Percentiles rank a stretch among this genome's conserved stretches.
phyloP scores from a whole-genome alignment of 805 yeast species.

The Grigorovia yakushimaensis region DNA sequence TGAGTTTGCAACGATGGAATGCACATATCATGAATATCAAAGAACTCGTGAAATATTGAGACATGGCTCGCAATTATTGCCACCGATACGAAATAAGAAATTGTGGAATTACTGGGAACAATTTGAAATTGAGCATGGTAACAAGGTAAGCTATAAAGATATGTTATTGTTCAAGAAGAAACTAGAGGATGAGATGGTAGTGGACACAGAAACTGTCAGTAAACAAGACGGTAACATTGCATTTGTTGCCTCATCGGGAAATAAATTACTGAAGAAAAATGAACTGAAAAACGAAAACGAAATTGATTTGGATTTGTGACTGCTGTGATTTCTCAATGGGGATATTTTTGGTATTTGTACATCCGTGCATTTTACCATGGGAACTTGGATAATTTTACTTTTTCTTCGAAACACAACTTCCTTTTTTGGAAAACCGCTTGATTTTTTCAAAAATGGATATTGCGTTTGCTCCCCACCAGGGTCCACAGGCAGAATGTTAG shows the following conservation, averaged over 20 bases:
- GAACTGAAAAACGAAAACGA: constrained; percentile 5
- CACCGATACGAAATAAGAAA: constrained; percentile 25
- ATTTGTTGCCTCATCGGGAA: constrained; percentile 38
- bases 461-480: too few relatives aligned
- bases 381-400: not conserved
- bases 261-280: not conserved
- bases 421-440: not conserved
- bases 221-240: constrained; percentile 24
- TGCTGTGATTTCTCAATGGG: not conserved
- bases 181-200: constrained; percentile 23
- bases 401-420: not conserved
- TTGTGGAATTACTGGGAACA: constrained; percentile 65
- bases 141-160: constrained; percentile 60
- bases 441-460: too few relatives aligned
- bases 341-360: not conserved
- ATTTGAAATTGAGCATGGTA: constrained; percentile 66
- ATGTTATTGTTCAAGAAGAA: constrained; percentile 55
- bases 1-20: constrained; percentile 53
- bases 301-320: constrained; percentile 6
- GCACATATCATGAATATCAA: constrained; percentile 37
- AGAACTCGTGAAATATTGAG: constrained; percentile 57
- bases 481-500: too few relatives aligned
- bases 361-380: constrained; percentile 2
- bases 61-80: constrained; percentile 40
- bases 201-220: constrained; percentile 21